A percentile compares a stretch with the other conserved stretches of the same genome.
Evolutionary conservation across 768 basidiomycete species (phyloP).

Genomic region (Termitomyces sp.): DNA sequence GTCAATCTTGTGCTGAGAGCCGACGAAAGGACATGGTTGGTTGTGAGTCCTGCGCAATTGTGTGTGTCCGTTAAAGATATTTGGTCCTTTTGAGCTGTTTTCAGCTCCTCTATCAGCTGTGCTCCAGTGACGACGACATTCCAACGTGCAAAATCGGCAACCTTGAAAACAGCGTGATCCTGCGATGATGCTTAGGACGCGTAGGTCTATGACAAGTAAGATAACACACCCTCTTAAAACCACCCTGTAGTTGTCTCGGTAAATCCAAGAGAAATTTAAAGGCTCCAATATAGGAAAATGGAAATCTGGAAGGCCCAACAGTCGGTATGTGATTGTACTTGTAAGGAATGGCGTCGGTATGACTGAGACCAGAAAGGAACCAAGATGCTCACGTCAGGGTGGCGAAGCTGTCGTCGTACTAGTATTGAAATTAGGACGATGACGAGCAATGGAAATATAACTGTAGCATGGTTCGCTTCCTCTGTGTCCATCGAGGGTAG

Average conservation of each 20-base stretch:
- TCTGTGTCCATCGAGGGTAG: background rate
- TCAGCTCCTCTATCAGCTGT: conserved; percentile 19
- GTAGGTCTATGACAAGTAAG: background rate
- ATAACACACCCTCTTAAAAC: conserved; percentile 6
- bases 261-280: conserved; percentile 13
- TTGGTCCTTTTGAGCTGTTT: conserved; percentile 9
- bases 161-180: conserved; percentile 16
- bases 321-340: conserved; percentile 26
- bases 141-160: conserved; percentile 23
- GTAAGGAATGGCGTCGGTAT: background rate
- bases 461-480: conserved; percentile 6
- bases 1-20: conserved; percentile 8
- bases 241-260: conserved; percentile 1
- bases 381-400: conserved; percentile 5
- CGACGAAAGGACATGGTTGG: background rate
- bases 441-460: conserved; percentile 1
- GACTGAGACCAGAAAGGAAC: background rate
- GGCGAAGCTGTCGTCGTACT: background rate
- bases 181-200: background rate
- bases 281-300: conserved; percentile 20
- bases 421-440: background rate
- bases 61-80: background rate
- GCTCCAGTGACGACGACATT: conserved; percentile 16
- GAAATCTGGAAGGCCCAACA: conserved; percentile 14
- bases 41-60: background rate